phyloP scores from a whole-genome alignment of 2,329 filamentous ascomycete genomes.

The Fusarium haematococcum region DNA sequence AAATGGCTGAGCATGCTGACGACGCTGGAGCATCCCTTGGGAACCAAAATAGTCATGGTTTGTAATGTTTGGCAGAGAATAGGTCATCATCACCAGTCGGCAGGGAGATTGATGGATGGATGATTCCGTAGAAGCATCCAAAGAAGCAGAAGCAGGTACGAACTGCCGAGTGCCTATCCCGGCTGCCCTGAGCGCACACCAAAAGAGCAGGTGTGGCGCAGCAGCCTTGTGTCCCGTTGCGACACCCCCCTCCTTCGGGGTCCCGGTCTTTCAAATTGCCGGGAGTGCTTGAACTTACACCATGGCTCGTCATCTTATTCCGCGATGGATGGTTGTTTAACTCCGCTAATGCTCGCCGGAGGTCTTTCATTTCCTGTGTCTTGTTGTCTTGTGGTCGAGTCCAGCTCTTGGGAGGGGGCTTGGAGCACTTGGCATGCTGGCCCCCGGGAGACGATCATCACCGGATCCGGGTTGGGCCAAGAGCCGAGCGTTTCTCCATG shows the following conservation, averaged over 20 bases:
- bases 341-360: neutral
- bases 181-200: neutral
- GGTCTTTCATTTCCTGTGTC: constrained; percentile 1
- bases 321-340: neutral
- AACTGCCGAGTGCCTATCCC: constrained; percentile 33
- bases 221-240: neutral
- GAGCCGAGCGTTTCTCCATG: constrained; percentile 35
- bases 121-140: constrained; percentile 21
- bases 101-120: neutral
- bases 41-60: neutral
- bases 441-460: constrained; percentile 16
- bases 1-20: constrained; percentile 35
- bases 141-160: constrained; percentile 28
- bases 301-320: neutral
- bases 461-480: constrained; percentile 4
- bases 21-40: constrained; percentile 13
- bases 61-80: neutral
- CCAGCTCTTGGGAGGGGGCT: constrained; percentile 11
- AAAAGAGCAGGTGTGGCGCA: constrained; percentile 24
- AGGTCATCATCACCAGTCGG: neutral
- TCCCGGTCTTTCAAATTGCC: constrained; percentile 16
- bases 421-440: constrained; percentile 9
- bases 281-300: constrained; percentile 7
- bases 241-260: constrained; percentile 32
- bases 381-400: neutral